phyloP scores from a whole-genome alignment of 805 yeast genomes.

The Yarrowia hollandica region DNA sequence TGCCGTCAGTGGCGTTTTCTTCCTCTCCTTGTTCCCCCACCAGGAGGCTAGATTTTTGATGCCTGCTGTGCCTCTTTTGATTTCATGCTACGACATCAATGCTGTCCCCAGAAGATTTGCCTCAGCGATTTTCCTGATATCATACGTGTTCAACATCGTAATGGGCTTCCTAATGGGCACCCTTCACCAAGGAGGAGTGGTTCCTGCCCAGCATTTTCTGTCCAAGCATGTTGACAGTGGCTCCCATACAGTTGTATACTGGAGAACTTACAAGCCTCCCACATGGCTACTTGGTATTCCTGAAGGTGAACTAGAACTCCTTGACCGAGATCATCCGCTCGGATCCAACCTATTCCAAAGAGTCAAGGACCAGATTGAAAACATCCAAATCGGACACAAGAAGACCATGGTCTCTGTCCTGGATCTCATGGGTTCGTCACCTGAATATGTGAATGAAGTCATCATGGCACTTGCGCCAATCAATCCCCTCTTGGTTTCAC shows the following conservation, averaged over 20 bases:
- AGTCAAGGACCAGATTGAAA: constrained; percentile 30
- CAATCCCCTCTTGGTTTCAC: constrained; percentile 37
- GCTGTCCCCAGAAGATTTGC: constrained; percentile 33
- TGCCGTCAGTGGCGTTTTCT: constrained; percentile 57
- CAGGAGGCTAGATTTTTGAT: constrained; percentile 88
- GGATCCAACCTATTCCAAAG: constrained; percentile 26
- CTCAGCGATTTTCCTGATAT: constrained; percentile 40
- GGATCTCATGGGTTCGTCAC: constrained; percentile 54
- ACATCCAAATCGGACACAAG: constrained; percentile 30
- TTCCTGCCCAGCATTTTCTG: constrained; percentile 54
- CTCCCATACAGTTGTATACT: constrained; percentile 60
- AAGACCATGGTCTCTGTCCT: constrained; percentile 32
- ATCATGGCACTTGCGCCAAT: not conserved
- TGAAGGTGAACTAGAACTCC: constrained; percentile 34
- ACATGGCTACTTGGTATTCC: constrained; percentile 65
- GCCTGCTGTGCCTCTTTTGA: constrained; percentile 73
- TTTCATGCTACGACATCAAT: constrained; percentile 51
- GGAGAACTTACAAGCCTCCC: constrained; percentile 95
- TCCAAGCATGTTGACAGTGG: constrained; percentile 35
- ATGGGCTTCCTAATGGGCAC: constrained; percentile 72
- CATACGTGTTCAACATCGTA: constrained; percentile 65
- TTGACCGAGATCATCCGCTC: constrained; percentile 32
- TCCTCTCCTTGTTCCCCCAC: constrained; percentile 77
- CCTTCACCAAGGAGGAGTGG: constrained; percentile 87
- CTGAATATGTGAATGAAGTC: constrained; percentile 37